These are phyloP conservation scores for Elongisporangium prolatum DNA, from an alignment of 352 stramenopile species.

Conservation along the genomic window DNA sequence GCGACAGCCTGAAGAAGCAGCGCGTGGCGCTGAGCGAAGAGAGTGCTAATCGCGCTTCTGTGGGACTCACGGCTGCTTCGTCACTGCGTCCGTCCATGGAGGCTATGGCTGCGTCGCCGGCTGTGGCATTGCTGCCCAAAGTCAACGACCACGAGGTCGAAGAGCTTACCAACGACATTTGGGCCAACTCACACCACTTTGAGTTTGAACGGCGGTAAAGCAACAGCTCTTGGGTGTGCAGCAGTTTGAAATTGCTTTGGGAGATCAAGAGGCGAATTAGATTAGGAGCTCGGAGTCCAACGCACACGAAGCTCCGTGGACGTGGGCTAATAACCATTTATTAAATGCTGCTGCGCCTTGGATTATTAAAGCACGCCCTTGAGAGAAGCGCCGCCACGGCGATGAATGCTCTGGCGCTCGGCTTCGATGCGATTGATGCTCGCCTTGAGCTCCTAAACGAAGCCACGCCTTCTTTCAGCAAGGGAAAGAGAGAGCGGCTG, in stretches of 20 bases:
- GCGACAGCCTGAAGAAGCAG: slow-evolving; percentile 6
- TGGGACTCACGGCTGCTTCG: neutral
- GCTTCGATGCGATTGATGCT: slow-evolving; percentile 69
- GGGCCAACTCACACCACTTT: slow-evolving; percentile 76
- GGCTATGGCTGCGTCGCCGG: slow-evolving; percentile 11
- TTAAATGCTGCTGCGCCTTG: neutral
- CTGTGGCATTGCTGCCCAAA: slow-evolving; percentile 8
- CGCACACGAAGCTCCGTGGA: too few species aligned
- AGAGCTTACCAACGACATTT: slow-evolving; percentile 72
- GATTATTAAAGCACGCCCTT: slow-evolving; percentile 65
- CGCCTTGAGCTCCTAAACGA: slow-evolving; percentile 59
- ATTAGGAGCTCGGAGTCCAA: too few species aligned
- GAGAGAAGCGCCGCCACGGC: slow-evolving; percentile 68
- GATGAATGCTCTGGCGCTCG: slow-evolving; percentile 78
- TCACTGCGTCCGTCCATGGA: slow-evolving; percentile 13
- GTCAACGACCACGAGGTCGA: slow-evolving; percentile 52
- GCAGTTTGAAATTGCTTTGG: too few species aligned
- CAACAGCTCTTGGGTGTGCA: too few species aligned
- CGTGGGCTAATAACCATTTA: too few species aligned
- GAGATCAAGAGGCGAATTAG: too few species aligned
- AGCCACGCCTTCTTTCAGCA: neutral
- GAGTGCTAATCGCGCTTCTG: slow-evolving; percentile 5
- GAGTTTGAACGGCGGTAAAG: slow-evolving; percentile 35
- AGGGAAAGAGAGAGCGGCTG: neutral
- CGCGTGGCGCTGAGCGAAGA: slow-evolving; percentile 16